Evolutionary conservation across 2,329 filamentous ascomycete genomes (phyloP), one percentile per base, ranked within the genome.

Genomic region (Phaeoacremonium minimum): DNA sequence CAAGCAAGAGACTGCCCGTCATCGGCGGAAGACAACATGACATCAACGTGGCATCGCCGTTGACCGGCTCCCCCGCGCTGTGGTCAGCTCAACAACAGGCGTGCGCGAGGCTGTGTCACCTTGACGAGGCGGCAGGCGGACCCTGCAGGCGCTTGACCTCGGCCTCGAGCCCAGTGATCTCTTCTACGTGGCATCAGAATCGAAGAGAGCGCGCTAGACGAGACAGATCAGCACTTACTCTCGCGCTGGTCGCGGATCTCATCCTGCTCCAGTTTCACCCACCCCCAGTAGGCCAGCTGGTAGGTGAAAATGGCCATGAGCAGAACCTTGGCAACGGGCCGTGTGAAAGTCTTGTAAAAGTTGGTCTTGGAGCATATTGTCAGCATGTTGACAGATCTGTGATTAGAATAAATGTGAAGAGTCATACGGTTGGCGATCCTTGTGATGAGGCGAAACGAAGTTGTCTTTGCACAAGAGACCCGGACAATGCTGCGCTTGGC

Each of bases 251-350:
- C 63, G 52, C 74, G 79, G 38, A 76, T 67, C 63, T 93, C 87
- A 36, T 86, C 72, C 20, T 75, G 74, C 58, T 90, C 86, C 34
- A 91, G 68, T 60, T 83, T 86, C 26, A 77, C 56, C 87, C 87
- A 93, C 12, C 64, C 65, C 66, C 77, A 87, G 62, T 90, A 91
- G 12, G 74, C 61, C n/a, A 85, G 50, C 61, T 93, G 87, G 58
- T 91, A 93, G 3, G 82, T 84, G 53, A 87, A 80, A 37, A 89
- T 74, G 36, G 87, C 85, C 53, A 85, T 73, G 26, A 91, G 70
- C 46, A 87, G 76, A 36, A 80, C 80, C 63, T 89, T 91, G 36
- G 77, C 73, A 31, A 91, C 69, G 4, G 87, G 85, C 2, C 83
- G 73, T 28, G 80, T 78, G 53, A 88, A 89, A 12, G 77, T 79